Base-by-base conservation (phyloP, 1,139 yeast species). In the Pichia sp. region DNA sequence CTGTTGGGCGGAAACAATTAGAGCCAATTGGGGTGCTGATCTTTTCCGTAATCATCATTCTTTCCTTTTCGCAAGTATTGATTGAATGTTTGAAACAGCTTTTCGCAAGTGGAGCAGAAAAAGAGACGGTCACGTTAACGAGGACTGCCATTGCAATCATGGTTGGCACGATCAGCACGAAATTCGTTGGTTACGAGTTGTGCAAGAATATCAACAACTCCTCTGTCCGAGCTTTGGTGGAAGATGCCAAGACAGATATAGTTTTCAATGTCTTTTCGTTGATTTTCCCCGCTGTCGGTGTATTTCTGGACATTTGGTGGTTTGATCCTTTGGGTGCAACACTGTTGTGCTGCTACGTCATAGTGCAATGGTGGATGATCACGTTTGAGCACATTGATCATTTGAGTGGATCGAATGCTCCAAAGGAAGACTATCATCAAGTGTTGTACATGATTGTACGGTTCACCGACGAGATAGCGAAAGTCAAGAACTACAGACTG, bases 1-100 rank as follows among this genome's bases (percentile, higher is more conserved):
- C 95, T 0, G 83, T 87, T 7, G 95, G 95, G 2, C 74, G 89
- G 47, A 77, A 84, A 46, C 77, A 92, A 56, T 72, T 87, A 49
- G 95, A 87, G 64, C 95, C 95, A 0, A 76, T 87, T 55, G 95
- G 95, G 0, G 87, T 87, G 14, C 74, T 87, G 58, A 83, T 87
- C 2, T 87, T 87, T 63, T 83, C 90, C 1, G 76, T 86, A 34
- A 75, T 87, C 49, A 87, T 87, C 61, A 83, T 87, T 43, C 74
- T 86, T 31, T 84, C 92, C 7, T 87, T 87, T 61, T 68, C 84
- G 53, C 92, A 87, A 66, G 89, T 87, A 55, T 87, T 87, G 3
- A 81, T 83, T 59, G 88, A 84, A 63, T 79, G 92, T 0, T 63
- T 70, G 2, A 70, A 62, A 63, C 73, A 53, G 69, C 64, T 61